Base-by-base conservation (phyloP, 176 grass and related monocot genomes). In the Bromus sterilis region DNA sequence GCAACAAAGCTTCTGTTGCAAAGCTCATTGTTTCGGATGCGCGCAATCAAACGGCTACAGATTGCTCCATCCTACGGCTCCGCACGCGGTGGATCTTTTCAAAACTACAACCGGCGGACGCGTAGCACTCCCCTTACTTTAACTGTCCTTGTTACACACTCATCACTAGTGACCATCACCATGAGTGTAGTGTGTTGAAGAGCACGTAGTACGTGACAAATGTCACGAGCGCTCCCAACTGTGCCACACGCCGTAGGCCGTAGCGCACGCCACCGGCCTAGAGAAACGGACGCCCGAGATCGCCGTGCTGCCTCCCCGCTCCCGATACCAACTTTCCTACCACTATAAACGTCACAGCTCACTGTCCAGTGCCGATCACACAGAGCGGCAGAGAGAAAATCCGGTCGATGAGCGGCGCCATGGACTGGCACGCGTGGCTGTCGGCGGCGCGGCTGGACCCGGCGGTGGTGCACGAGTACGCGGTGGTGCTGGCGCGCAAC, bases 341-440 rank as follows among this genome's bases (percentile, higher is more conserved):
- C 20, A 6, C 21, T 56, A 73, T 83, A 83, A 78, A 46, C n/a
- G n/a, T n/a, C n/a, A n/a, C n/a, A n/a, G n/a, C n/a, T n/a, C n/a
- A n/a, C n/a, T n/a, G n/a, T n/a, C n/a, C n/a, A n/a, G n/a, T n/a
- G n/a, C n/a, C 32, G 55, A 59, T 57, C 15, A 7, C 56, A 6
- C 6, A 55, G 49, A 46, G 56, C 18, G 30, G 55, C 61, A 48
- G 12, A 66, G 35, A 0, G 12, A 5, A 15, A 66, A 10, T 28
- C 53, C 4, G 25, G 12, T 26, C 24, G 40, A 61, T 46, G 76
- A 61, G 76, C 57, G 29, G 77, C 44, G 23, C 15, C 67, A 92
- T 89, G 84, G 87, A 92, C 76, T 92, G 90, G 90, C 81, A 92
- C 80, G 64, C 83, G 46, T 92, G 90, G 90, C 80, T 92, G 15